Evolutionary conservation across 257 asterid genomes (phyloP), one percentile per base, ranked within the genome.

Genomic region (Jacaranda mimosifolia): DNA sequence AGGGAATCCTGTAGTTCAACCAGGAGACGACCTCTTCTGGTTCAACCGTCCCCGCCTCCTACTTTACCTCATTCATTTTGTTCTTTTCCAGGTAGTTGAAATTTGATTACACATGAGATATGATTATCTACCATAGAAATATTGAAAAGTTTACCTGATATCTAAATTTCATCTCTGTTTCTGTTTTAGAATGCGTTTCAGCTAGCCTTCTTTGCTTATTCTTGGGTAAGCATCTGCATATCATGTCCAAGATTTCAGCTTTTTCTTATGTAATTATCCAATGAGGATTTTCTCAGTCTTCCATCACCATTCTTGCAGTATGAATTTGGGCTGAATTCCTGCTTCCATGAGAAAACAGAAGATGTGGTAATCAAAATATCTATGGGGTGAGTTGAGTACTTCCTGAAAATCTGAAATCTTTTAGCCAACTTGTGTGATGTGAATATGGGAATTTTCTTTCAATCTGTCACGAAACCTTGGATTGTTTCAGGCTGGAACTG

Each of bases 1-100:
- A 69, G 93, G 93, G 45, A 56, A 73, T 11, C 87, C 89, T 0
- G 77, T 88, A 15, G 93, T 90, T 76, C 86, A 87, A 72, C 94
- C 91, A 19, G 90, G 72, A 1, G 94, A 91, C 63, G 89, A 89
- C 46, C 88, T 91, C 49, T 91, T 89, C 83, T 91, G 96, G 94
- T 91, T 91, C 85, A 89, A 81, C 56, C 85, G 86, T 68, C 96
- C 94, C 3, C 87, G 77, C 4, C 59, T 86, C 76, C 40, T 91
- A 17, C 91, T 91, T 74, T 87, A 85, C 79, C 91, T 89, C 70
- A 81, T 90, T 77, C 85, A 89, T 53, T 87, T 91, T 62, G 91
- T 86, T 26, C 86, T 89, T 63, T 91, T 91, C 75, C 94, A 87
- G 92, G 96, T 90, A 79, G 9, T 59, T 70, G 0, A 1, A 3